These are phyloP conservation scores for Limonomyces culmigenus DNA, from an alignment of 1,284 basidiomycete genomes.

Conservation along the genomic window DNA sequence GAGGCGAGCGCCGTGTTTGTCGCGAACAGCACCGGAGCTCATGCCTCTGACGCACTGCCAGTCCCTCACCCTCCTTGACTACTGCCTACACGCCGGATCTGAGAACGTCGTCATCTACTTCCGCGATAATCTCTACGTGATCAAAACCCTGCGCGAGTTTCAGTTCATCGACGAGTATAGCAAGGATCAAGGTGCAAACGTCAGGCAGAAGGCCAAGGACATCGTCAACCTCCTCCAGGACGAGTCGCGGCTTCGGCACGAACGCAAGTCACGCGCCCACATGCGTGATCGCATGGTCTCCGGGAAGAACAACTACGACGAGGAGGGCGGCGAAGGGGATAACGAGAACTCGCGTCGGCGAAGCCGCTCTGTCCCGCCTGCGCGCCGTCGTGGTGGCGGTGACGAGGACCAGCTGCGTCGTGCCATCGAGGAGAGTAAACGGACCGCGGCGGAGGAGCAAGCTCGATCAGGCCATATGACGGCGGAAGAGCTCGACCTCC, in stretches of 20 bases:
- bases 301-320: slow-evolving; percentile 21
- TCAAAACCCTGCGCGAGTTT: slow-evolving; percentile 99
- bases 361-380: slow-evolving; percentile 20
- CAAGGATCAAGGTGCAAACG: slow-evolving; percentile 97
- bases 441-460: slow-evolving; percentile 61
- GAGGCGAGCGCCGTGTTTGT: slow-evolving; percentile 8
- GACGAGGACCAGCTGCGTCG: slow-evolving; percentile 72
- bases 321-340: slow-evolving; percentile 32
- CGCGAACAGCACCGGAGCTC: not conserved
- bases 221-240: slow-evolving; percentile 95
- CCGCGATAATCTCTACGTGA: slow-evolving; percentile 91
- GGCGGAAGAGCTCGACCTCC: slow-evolving; percentile 66
- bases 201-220: slow-evolving; percentile 98
- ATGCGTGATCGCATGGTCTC: slow-evolving; percentile 93
- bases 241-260: slow-evolving; percentile 71
- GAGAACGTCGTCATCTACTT: slow-evolving; percentile 99
- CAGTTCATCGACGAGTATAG: slow-evolving; percentile 92
- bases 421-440: slow-evolving; percentile 83
- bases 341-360: slow-evolving; percentile 24
- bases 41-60: slow-evolving; percentile 13
- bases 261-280: slow-evolving; percentile 68
- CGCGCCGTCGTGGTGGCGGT: slow-evolving; percentile 17
- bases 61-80: slow-evolving; percentile 93
- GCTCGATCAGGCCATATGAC: slow-evolving; percentile 23
- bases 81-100: slow-evolving; percentile 89